A percentile compares a stretch with the other conserved stretches of the same genome.
phyloP scores from a whole-genome alignment of 2,329 filamentous ascomycete species.

The Botrytis elliptica region DNA sequence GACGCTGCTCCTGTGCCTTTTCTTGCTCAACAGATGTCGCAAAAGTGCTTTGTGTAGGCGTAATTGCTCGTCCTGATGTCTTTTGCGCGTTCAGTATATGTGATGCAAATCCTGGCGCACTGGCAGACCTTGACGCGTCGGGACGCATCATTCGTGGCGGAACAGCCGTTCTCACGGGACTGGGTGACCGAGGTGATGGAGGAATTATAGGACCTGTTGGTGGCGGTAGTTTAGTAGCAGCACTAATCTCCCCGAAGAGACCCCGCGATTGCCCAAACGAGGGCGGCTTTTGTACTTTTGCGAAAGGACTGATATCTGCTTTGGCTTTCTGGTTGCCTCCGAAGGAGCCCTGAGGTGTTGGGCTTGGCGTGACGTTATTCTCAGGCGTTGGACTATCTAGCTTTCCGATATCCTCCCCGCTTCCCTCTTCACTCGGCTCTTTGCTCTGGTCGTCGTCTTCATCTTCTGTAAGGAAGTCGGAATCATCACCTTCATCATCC shows the following conservation, averaged over 20 bases:
- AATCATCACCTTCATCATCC: conserved; percentile 37
- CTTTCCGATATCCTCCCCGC: conserved; percentile 63
- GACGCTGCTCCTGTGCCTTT: conserved; percentile 35
- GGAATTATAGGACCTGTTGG: conserved; percentile 55
- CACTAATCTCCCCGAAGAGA: conserved; percentile 56
- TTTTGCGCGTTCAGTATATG: conserved; percentile 49
- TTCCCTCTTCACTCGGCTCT: conserved; percentile 53
- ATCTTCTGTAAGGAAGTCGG: conserved; percentile 37
- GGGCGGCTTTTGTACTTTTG: conserved; percentile 48
- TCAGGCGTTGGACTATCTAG: conserved; percentile 56
- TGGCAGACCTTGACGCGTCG: conserved; percentile 57
- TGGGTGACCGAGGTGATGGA: conserved; percentile 70
- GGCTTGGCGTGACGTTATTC: conserved; percentile 48
- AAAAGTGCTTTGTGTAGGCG: conserved; percentile 41
- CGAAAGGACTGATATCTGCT: conserved; percentile 40
- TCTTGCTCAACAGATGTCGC: conserved; percentile 32
- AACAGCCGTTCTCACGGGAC: conserved; percentile 62
- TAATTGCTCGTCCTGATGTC: conserved; percentile 51
- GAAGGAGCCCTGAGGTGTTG: conserved; percentile 60
- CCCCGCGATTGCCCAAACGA: conserved; percentile 41
- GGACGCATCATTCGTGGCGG: conserved; percentile 50
- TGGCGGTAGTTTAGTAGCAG: conserved; percentile 54
- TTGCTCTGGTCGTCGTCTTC: conserved; percentile 46
- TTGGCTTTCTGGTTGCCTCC: conserved; percentile 47
- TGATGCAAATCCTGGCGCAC: conserved; percentile 58